A percentile compares a stretch with the other conserved stretches of the same genome.
These are phyloP conservation scores for Corymbia maculata DNA, from an alignment of 345 rosid species.

Conservation along the genomic window DNA sequence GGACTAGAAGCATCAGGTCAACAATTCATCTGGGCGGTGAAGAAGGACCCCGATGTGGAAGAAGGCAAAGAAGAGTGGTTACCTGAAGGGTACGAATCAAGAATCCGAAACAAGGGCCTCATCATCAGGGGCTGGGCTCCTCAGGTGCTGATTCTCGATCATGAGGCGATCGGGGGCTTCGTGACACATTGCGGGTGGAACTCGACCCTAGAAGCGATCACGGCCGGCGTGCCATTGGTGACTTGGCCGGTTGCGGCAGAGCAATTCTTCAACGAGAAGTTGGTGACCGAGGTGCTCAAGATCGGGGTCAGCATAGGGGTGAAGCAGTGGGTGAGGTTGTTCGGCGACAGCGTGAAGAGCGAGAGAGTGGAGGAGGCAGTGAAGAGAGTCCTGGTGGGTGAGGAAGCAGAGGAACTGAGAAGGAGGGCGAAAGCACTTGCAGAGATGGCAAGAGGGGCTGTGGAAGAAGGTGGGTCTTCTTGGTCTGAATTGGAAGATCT, in stretches of 20 bases:
- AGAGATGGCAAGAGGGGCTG: not conserved
- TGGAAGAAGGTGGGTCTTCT: not conserved
- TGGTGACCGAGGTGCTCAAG: not conserved
- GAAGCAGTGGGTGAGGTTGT: not conserved
- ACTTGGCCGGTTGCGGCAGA: not conserved
- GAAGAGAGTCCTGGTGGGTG: not conserved
- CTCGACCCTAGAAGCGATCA: conserved; percentile 41
- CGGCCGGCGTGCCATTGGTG: not conserved
- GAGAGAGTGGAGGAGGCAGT: not conserved
- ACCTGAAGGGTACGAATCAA: conserved; percentile 18
- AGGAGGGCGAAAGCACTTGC: not conserved
- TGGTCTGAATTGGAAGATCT: not conserved
- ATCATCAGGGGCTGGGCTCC: conserved; percentile 50
- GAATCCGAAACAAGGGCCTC: conserved; percentile 18
- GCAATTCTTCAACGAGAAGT: not conserved
- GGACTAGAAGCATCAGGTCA: conserved; percentile 33
- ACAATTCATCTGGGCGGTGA: conserved; percentile 41
- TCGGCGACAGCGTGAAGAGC: not conserved
- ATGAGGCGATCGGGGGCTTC: conserved; percentile 49
- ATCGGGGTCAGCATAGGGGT: not conserved
- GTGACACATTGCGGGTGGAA: conserved; percentile 81
- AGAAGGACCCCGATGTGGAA: conserved; percentile 2
- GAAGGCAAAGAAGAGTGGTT: conserved; percentile 20
- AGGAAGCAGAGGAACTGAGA: not conserved
- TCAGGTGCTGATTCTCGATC: conserved; percentile 50